Conservation (phyloP, 2,329 filamentous ascomycete genomes). For the Ophiognomonia clavigignenti-juglandacearum region DNA sequence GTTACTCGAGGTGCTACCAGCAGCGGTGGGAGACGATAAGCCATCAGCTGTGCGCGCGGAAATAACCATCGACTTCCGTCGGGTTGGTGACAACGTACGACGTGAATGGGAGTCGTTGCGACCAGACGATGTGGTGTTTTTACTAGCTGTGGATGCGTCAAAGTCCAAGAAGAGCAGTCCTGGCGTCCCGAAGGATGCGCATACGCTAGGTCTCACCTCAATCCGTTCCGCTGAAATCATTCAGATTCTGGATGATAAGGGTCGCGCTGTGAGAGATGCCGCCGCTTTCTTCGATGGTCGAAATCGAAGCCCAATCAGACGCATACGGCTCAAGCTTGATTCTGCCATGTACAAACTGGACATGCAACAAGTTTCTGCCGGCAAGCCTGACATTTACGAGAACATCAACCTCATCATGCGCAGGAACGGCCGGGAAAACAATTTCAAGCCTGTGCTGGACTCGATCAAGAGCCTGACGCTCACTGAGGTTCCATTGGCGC, state of each 20-base stretch:
- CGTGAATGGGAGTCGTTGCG: constrained; percentile 87
- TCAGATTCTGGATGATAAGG: constrained; percentile 81
- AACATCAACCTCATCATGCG: constrained; percentile 81
- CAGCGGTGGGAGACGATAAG: constrained; percentile 75
- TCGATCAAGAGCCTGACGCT: constrained; percentile 84
- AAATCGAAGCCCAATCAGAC: constrained; percentile 55
- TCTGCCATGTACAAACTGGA: constrained; percentile 73
- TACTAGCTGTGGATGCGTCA: constrained; percentile 68
- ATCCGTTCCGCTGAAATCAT: constrained; percentile 82
- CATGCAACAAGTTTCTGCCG: constrained; percentile 57
- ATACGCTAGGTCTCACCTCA: constrained; percentile 62
- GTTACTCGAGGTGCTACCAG: constrained; percentile 78
- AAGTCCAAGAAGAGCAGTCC: constrained; percentile 49
- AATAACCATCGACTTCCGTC: constrained; percentile 76
- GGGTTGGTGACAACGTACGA: constrained; percentile 69
- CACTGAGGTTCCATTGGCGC: constrained; percentile 78
- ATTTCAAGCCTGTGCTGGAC: constrained; percentile 90
- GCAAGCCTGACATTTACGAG: constrained; percentile 76
- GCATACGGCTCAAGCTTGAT: constrained; percentile 78
- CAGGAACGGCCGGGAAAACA: constrained; percentile 84
- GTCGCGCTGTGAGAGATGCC: constrained; percentile 63
- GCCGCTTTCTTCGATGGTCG: constrained; percentile 59
- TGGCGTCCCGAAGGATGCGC: constrained; percentile 42
- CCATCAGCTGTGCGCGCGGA: constrained; percentile 86
- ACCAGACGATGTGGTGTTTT: constrained; percentile 83